Base-by-base conservation (phyloP, 495 filamentous ascomycete species). In the Penicillium goetzii region DNA sequence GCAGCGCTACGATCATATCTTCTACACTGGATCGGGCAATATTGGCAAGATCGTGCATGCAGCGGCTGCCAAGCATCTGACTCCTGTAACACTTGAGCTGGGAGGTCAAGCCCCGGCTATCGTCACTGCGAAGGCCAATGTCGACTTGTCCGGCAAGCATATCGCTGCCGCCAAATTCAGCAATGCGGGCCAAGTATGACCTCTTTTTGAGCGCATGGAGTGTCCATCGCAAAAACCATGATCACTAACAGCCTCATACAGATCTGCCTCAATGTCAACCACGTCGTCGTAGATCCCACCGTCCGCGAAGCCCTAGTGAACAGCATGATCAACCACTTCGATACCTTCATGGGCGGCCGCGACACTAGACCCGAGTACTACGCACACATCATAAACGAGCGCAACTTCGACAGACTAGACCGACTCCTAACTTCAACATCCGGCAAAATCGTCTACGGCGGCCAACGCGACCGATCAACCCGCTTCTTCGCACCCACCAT, bases 1-100 rank as follows among this genome's bases (percentile, higher is more conserved):
- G 58, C 83, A 90, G 68, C 93, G 92, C 69, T 97, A 90, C 87
- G 91, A 93, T 72, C 95, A 96, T 78, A 92, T 97, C 59, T 93
- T 95, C 76, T 97, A 93, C 76, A 97, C 93, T 15, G 93, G 93
- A 36, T 86, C 82, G 52, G 73, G 78, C 0, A 75, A 68, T n/a
- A 88, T 97, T 30, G 93, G 88, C 54, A 89, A 81, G 56, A 91
- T 96, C 71, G 86, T 97, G 55, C 85, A 91, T 26, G 88, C 89
- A 68, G 94, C 94, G 67, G 93, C 93, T 3, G 92, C 93, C 23
- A 92, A 96, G 78, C 89, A 91, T 36, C 82, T 97, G 17, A 97
- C 93, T 0, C 92, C 93, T 0, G 88, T 93, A 12, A 81, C 83
- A 17, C 84, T 97, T 45, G 93, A 97, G 74, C 83, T 97, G 50